Evolutionary conservation across 2,329 filamentous ascomycete genomes (phyloP).

Genomic region (Dendrostoma leiphaemia): DNA sequence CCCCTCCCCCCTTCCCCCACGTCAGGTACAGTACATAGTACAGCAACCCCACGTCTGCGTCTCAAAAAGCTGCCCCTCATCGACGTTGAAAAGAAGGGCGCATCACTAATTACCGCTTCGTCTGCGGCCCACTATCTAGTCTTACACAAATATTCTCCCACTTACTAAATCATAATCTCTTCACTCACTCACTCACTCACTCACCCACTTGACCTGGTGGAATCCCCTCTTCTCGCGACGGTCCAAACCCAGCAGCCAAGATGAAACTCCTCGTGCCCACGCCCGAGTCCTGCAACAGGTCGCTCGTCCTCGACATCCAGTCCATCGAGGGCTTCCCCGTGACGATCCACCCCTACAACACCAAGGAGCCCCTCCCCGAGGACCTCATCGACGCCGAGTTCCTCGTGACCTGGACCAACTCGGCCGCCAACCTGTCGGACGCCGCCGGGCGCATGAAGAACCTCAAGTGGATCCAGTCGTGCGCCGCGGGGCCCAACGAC

Average conservation of each 20-base stretch:
- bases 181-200: background rate
- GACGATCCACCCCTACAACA: conserved; percentile 58
- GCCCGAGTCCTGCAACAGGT: conserved; percentile 32
- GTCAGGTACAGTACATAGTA: no score
- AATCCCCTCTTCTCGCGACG: no score
- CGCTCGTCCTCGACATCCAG: conserved; percentile 44
- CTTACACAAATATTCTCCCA: no score
- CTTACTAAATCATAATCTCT: no score
- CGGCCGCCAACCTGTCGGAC: conserved; percentile 54
- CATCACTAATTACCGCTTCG: no score
- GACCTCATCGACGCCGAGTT: conserved; percentile 58
- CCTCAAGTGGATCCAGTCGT: conserved; percentile 64
- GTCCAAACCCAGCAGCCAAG: conserved; percentile 22
- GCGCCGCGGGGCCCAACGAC: conserved; percentile 65
- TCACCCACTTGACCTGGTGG: background rate
- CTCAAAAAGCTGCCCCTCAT: no score
- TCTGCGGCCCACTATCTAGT: no score
- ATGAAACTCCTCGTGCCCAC: conserved; percentile 69
- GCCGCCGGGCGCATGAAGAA: conserved; percentile 54
- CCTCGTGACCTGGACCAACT: conserved; percentile 63
- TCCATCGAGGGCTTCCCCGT: conserved; percentile 58
- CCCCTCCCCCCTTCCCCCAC: no score
- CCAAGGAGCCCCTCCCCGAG: conserved; percentile 53
- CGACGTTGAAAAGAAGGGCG: no score
- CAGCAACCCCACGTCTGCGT: no score